Conservation (phyloP, 2,329 filamentous ascomycete species). For the Fusarium sp. region DNA sequence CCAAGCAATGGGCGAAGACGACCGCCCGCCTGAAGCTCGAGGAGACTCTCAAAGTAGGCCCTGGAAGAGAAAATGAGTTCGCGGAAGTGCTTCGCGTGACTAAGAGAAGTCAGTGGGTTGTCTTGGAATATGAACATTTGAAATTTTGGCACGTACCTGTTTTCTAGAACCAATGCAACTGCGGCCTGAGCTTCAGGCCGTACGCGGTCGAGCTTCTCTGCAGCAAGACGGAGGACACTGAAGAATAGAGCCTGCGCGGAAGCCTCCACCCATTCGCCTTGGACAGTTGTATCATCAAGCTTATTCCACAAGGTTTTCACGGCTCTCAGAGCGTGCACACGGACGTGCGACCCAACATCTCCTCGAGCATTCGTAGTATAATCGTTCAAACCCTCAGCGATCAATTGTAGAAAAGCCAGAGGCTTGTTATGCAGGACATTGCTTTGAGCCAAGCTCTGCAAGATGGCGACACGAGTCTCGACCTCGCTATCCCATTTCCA, state of each 20-base stretch:
- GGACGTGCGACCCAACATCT: constrained; percentile 87
- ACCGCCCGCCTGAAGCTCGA: constrained; percentile 55
- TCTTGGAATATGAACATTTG: neutral
- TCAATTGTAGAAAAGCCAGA: constrained; percentile 54
- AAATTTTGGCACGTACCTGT: constrained; percentile 53
- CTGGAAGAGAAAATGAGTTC: constrained; percentile 65
- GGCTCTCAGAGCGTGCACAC: constrained; percentile 82
- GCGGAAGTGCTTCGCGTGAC: constrained; percentile 48
- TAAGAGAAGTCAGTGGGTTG: constrained; percentile 42
- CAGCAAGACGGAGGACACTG: constrained; percentile 72
- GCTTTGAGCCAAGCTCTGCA: constrained; percentile 62
- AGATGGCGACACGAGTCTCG: constrained; percentile 63
- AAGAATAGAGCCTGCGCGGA: constrained; percentile 56
- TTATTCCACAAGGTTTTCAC: constrained; percentile 69
- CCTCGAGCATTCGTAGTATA: constrained; percentile 91
- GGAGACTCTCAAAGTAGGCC: constrained; percentile 65
- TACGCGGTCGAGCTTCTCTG: constrained; percentile 91
- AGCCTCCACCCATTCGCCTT: constrained; percentile 36
- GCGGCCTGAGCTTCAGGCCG: constrained; percentile 71
- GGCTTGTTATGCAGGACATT: constrained; percentile 54
- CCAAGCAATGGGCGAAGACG: constrained; percentile 51
- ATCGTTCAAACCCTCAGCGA: constrained; percentile 76
- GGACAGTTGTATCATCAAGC: constrained; percentile 34
- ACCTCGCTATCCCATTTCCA: constrained; percentile 62
- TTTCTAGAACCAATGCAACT: constrained; percentile 55